phyloP scores from a whole-genome alignment of 179 eudicot genomes.

The Patellifolia procumbens region DNA sequence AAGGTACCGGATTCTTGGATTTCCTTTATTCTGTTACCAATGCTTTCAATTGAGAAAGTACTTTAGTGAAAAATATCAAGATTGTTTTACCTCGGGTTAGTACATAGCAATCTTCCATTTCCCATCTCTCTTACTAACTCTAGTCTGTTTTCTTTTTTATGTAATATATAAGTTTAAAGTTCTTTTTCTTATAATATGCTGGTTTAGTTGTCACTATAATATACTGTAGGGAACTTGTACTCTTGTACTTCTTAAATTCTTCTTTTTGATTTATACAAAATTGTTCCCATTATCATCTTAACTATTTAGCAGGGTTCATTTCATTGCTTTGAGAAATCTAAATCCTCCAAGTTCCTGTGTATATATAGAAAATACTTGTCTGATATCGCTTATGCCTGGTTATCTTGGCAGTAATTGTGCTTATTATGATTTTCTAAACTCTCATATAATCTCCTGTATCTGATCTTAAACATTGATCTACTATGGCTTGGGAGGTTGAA shows the following conservation, averaged over 20 bases:
- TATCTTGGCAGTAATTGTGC: too few relatives aligned
- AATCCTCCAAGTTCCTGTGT: background rate
- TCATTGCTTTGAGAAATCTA: background rate
- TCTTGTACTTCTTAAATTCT: background rate
- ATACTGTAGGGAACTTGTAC: background rate
- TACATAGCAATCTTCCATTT: background rate
- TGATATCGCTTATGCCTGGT: background rate
- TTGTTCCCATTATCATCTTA: too few relatives aligned
- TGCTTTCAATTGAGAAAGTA: constrained; percentile 49
- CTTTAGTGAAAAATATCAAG: background rate
- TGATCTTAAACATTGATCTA: too few relatives aligned
- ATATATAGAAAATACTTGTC: background rate
- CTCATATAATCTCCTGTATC: too few relatives aligned
- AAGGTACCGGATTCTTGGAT: constrained; percentile 97
- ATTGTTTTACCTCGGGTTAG: background rate
- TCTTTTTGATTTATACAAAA: background rate
- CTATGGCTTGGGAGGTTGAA: background rate
- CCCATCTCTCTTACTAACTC: background rate
- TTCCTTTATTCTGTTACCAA: constrained; percentile 72
- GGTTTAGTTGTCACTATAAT: background rate
- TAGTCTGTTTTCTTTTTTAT: background rate
- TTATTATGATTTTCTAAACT: too few relatives aligned
- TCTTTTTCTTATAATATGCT: background rate
- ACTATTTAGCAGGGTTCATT: background rate
- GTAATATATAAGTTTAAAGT: background rate